Conservation (phyloP, 2,329 filamentous ascomycete genomes). For the Fusarium pseudograminearum region DNA sequence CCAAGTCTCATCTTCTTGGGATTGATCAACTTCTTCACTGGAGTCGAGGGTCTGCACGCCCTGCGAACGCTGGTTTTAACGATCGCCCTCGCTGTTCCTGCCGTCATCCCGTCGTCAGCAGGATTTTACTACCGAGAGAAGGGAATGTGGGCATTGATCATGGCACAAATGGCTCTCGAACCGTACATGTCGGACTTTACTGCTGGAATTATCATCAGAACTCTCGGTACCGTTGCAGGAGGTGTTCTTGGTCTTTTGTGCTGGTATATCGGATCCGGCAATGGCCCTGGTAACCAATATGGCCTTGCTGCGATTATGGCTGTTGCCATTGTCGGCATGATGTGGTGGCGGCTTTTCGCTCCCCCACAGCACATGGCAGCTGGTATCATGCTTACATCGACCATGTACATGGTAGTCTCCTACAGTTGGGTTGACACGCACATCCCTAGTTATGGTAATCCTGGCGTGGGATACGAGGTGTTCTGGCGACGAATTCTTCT, state of each 20-base stretch:
- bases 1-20: conserved; percentile 8
- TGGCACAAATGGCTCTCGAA: conserved; percentile 36
- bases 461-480: conserved; percentile 17
- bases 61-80: conserved; percentile 10
- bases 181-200: conserved; percentile 39
- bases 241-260: conserved; percentile 19
- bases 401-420: conserved; percentile 36
- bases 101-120: conserved; percentile 15
- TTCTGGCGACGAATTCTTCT: conserved; percentile 25
- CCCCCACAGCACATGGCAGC: conserved; percentile 34
- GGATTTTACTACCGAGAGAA: conserved; percentile 42
- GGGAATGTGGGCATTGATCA: conserved; percentile 40
- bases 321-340: conserved; percentile 30
- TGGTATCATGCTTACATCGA: conserved; percentile 38
- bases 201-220: conserved; percentile 31
- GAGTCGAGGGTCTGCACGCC: conserved; percentile 14
- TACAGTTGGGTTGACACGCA: conserved; percentile 43
- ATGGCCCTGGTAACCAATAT: conserved; percentile 27
- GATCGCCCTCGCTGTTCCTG: conserved; percentile 15
- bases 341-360: conserved; percentile 41
- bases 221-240: conserved; percentile 16
- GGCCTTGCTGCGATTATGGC: conserved; percentile 37
- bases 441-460: conserved; percentile 31
- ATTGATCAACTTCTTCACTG: conserved; percentile 16
- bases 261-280: conserved; percentile 20